Evolutionary conservation across 1,284 basidiomycete species (phyloP), one percentile per base, ranked within the genome.

Genomic region (Sanghuangporus weigelae): DNA sequence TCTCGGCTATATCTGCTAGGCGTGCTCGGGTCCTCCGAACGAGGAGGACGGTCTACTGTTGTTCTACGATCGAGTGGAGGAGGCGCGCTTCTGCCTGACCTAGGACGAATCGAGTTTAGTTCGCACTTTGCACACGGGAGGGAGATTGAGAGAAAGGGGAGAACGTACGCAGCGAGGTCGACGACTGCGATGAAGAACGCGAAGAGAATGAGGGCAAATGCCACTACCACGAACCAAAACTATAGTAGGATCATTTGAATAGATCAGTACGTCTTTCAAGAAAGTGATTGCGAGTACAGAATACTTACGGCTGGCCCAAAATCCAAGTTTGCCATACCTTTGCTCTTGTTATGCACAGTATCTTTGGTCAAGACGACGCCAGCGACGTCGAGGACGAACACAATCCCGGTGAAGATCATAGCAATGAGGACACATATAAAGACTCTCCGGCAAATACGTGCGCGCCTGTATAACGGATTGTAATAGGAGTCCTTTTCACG

Each of bases 271-370:
- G 12, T 23, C 26, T 14, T 39, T 35, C 1, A 23, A 60, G 39
- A 44, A 26, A 8, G 21, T 10, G 21, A 26, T 21, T 23, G 19
- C 7, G n/a, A 48, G 38, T 10, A n/a, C 14, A 23, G n/a, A 63
- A 10, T 6, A 59, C 63, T 56, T 48, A 64, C 63, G 8, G 58
- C 63, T 35, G 35, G n/a, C 12, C 63, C 63, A 42, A 60, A 38
- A 38, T 14, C 36, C 31, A 64, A 39, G 31, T 46, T 50, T 31
- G 57, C 63, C 36, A 42, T 14, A 7, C 57, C 57, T 35, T 36
- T 59, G 26, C 49, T 59, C 26, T 31, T 26, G 21, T 59, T 36
- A 26, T 51, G 23, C 10, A 63, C 21, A 11, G 51, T 54, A 35
- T 38, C 16, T 16, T 39, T 53, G 38, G 51, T 48, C n/a, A 26